Conservation (phyloP, 2,329 filamentous ascomycete species). For the Ambrosiella xylebori region DNA sequence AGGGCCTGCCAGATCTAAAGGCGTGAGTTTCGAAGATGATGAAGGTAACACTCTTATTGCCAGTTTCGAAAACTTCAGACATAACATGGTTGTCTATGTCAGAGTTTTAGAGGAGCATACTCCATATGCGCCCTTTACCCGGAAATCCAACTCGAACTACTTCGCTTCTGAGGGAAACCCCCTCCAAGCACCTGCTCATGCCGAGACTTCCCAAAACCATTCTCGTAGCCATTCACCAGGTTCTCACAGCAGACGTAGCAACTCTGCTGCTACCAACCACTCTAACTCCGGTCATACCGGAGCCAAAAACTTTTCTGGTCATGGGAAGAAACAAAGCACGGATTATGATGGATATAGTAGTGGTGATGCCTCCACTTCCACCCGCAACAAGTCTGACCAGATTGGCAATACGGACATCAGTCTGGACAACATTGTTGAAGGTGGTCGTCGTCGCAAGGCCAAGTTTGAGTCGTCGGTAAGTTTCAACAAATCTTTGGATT, state of each 20-base stretch:
- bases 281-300: slow-evolving; percentile 33
- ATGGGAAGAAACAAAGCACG: slow-evolving; percentile 28
- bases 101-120: slow-evolving; percentile 50
- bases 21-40: slow-evolving; percentile 89
- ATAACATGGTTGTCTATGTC: slow-evolving; percentile 88
- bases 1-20: slow-evolving; percentile 47
- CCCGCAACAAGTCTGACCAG: slow-evolving; percentile 56
- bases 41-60: slow-evolving; percentile 83
- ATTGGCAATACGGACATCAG: slow-evolving; percentile 94
- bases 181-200: slow-evolving; percentile 30
- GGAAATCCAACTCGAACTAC: background rate
- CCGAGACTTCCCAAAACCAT: slow-evolving; percentile 32
- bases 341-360: slow-evolving; percentile 67
- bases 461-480: slow-evolving; percentile 96
- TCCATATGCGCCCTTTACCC: slow-evolving; percentile 11
- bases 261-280: slow-evolving; percentile 43
- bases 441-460: slow-evolving; percentile 82
- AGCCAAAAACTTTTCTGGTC: slow-evolving; percentile 14
- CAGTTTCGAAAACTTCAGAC: slow-evolving; percentile 83
- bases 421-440: slow-evolving; percentile 94
- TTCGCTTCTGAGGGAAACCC: slow-evolving; percentile 34
- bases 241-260: slow-evolving; percentile 55
- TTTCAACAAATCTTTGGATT: slow-evolving; percentile 6
- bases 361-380: slow-evolving; percentile 64
- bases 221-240: slow-evolving; percentile 58